phyloP scores from a whole-genome alignment of 805 yeast species.

The Pichia exigua region DNA sequence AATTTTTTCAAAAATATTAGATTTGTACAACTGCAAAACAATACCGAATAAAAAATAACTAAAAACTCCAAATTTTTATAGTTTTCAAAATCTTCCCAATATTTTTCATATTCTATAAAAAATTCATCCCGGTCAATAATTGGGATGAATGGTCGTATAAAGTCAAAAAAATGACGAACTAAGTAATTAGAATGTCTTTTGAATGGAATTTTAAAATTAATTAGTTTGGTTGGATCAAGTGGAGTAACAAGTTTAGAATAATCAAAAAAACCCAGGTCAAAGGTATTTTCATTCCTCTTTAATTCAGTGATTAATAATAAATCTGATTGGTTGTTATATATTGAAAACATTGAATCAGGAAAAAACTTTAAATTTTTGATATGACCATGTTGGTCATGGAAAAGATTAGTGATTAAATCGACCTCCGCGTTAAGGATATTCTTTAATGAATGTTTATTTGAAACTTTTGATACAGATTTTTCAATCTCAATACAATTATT shows the following conservation, averaged over 20 bases:
- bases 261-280: constrained; percentile 14
- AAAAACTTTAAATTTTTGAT: constrained; percentile 18
- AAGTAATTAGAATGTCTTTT: constrained; percentile 10
- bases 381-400: constrained; percentile 13
- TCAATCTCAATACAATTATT: not conserved
- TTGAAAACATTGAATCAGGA: constrained; percentile 17
- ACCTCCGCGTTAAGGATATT: constrained; percentile 12
- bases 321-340: constrained; percentile 15
- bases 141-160: constrained; percentile 17
- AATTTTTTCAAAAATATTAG: constrained; percentile 2
- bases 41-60: constrained; percentile 14
- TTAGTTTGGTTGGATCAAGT: constrained; percentile 2
- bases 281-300: constrained; percentile 1
- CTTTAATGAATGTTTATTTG: not conserved
- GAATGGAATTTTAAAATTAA: constrained; percentile 11
- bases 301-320: constrained; percentile 12
- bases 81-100: constrained; percentile 9
- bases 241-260: constrained; percentile 14
- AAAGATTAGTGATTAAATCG: constrained; percentile 10
- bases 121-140: constrained; percentile 19
- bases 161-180: constrained; percentile 15
- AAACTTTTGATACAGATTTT: not conserved
- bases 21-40: constrained; percentile 17
- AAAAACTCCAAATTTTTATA: constrained; percentile 12
- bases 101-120: constrained; percentile 10